Base-by-base conservation (phyloP, 2,329 filamentous ascomycete genomes). In the Fusarium pilosicola region DNA sequence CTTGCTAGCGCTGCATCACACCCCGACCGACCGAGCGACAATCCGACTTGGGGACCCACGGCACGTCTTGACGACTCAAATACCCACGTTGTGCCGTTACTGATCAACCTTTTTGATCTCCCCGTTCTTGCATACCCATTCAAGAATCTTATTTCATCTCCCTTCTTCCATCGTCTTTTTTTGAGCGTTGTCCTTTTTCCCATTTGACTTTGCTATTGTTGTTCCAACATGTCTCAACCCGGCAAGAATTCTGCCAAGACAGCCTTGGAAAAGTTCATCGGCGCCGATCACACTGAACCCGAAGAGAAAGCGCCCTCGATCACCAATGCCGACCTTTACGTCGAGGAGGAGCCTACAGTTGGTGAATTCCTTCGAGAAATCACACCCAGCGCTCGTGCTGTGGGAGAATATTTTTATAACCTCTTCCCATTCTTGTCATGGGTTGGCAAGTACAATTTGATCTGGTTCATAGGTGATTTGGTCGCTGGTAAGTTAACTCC, bases 381-480 rank as follows among this genome's bases (percentile, higher is more conserved):
- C 22, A 77, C 79, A 0, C 84, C 85, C 7, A 78, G 81, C 4
- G 26, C 68, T n/a, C 76, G 68, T 3, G 79, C 79, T 12, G 61
- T 82, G 13, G 76, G 68, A 12, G 62, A 61, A 41, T 86, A 86
- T 68, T 41, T 86, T 57, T 79, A 78, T 65, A 81, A 79, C 68
- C 77, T 88, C 24, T 87, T 88, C 69, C 86, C 86, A 6, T 88
- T 87, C 75, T 75, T 84, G 65, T 80, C 80, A 20, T 88, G 86
- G 86, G 85, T 87, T 61, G 83, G 83, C 71, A 86, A 85, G 60
- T 88, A 88, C 77, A 88, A 87, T 69, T 69, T 79, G 61, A 80
- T 81, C 18, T 88, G 86, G 86, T 79, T 86, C 36, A 60, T 84
- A 32, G 86, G 85, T 68, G 86, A 88, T 64, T 68, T 85, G 36